Conservation (phyloP, 148 eudicot genomes). For the Heliosperma pusillum region DNA sequence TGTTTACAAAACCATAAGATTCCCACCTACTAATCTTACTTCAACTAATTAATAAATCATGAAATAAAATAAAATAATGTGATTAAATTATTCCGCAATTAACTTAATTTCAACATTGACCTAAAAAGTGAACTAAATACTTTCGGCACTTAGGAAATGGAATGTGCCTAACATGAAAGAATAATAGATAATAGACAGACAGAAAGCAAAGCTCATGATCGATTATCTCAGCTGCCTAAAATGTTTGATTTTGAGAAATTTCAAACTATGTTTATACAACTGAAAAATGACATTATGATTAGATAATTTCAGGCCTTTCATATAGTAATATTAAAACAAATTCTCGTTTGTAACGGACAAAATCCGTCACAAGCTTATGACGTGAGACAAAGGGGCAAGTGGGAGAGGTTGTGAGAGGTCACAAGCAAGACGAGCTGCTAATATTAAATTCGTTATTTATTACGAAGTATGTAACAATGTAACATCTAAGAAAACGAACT, state of each 20-base stretch:
- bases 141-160: background rate
- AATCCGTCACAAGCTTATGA: no score
- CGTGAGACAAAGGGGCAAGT: no score
- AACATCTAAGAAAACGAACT: no score
- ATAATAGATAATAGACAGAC: background rate
- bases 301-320: background rate
- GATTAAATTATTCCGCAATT: background rate
- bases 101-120: background rate
- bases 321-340: no score
- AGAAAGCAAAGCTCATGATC: conserved; percentile 1
- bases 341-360: no score
- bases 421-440: no score
- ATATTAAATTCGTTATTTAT: no score
- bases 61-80: background rate
- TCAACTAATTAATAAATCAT: no score
- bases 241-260: background rate
- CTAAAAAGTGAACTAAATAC: background rate
- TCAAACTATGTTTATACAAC: background rate
- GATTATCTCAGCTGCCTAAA: background rate
- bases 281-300: background rate
- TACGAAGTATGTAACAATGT: no score
- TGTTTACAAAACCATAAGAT: background rate
- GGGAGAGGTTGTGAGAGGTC: no score
- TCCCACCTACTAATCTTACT: no score
- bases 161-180: conserved; percentile 4